Base-by-base conservation (phyloP, 31 red algal species). In the Odonthalia washingtoniensis region DNA sequence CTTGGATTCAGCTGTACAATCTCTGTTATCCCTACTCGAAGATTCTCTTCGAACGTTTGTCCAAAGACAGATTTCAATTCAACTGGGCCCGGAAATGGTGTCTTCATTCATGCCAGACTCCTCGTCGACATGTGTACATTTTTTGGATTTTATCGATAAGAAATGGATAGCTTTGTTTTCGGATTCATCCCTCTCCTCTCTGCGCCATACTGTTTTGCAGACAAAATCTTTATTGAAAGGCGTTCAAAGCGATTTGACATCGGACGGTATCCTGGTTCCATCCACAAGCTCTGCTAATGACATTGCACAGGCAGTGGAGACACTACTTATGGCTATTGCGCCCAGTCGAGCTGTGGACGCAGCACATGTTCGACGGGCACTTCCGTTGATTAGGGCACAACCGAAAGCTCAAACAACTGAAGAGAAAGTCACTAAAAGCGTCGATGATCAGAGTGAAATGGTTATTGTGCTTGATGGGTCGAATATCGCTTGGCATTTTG, bases 401-500 rank as follows among this genome's bases (percentile, higher is more conserved):
- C 45, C 24, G 5, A 68, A 4, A 2, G 77, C 52, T 16, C 21
- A 79, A 88, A 24, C 85, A 37, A 4, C 39, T n/a, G 3, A 17
- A 37, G 41, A 82, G 16, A 61, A 74, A 52, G 12, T 0, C 28
- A n/a, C 37, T 61, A 27, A 67, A 1, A 30, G 3, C 40, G 35
- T 72, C 61, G 38, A 44, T 1, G 74, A 3, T 40, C 28, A n/a
- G 36, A 60, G 37, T 49, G 30, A 28, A 16, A 33, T 46, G 4
- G 63, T 80, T 17, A 77, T 95, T 41, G 70, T 91, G 4, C 66
- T 95, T 28, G 93, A 95, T 74, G 93, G 93, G 61, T 78, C 93
- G 5, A 95, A 95, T 70, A 84, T 95, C 35, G 89, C 88, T 14
- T 95, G 93, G 93, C 82, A 75, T 49, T 88, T 91, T 73, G 89